These are phyloP conservation scores for Eucalyptus pumila DNA, from an alignment of 345 rosid genomes.

Conservation along the genomic window DNA sequence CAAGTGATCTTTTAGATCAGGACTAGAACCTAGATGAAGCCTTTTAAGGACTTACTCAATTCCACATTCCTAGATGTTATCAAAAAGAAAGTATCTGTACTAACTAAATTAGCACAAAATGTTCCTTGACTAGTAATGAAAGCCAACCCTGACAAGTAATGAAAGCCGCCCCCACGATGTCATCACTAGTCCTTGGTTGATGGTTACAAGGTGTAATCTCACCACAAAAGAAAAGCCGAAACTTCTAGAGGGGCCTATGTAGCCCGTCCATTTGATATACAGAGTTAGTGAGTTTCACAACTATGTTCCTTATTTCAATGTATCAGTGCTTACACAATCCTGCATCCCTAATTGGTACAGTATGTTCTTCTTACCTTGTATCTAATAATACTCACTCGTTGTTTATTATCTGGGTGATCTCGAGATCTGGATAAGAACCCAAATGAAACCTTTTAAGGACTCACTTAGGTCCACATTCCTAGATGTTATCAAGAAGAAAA, in stretches of 20 bases:
- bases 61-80: neutral
- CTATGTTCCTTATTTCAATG: too few relatives aligned
- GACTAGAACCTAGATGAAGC: too few relatives aligned
- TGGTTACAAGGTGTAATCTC: too few relatives aligned
- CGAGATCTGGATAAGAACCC: neutral
- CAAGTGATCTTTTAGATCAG: too few relatives aligned
- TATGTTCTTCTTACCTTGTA: too few relatives aligned
- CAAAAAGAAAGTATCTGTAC: neutral
- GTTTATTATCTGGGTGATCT: neutral
- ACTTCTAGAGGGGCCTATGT: too few relatives aligned
- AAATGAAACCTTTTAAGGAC: neutral
- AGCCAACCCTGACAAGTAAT: neutral
- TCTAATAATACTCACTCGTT: neutral
- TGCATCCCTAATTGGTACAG: too few relatives aligned
- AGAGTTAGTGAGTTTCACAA: too few relatives aligned
- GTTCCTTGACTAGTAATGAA: neutral
- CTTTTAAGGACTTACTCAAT: too few relatives aligned
- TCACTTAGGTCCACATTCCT: neutral
- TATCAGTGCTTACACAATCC: fast-evolving
- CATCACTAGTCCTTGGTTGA: neutral
- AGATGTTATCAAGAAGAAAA: neutral
- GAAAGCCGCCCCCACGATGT: neutral
- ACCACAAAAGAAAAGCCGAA: too few relatives aligned
- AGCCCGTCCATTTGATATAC: too few relatives aligned
- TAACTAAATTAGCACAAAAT: neutral